These are phyloP conservation scores for Coemansia sp. DNA, from an alignment of 192 early-diverging fungal genomes.

Conservation along the genomic window DNA sequence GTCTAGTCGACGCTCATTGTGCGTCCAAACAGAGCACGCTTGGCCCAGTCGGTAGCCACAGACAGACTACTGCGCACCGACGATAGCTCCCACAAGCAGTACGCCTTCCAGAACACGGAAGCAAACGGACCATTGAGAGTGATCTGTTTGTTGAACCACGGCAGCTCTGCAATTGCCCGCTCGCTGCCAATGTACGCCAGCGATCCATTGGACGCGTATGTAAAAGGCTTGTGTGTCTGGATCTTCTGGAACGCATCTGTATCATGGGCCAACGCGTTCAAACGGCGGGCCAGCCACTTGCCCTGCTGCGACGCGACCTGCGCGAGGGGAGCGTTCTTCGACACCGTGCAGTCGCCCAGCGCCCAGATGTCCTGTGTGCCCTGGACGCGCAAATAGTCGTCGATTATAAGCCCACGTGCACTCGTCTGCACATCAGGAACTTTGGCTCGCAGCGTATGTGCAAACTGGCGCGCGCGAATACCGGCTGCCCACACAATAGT, in stretches of 20 bases:
- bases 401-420: conserved; percentile 63
- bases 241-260: conserved; percentile 9
- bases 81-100: conserved; percentile 75
- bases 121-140: conserved; percentile 62
- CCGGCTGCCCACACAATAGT: conserved; percentile 77
- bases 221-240: conserved; percentile 54
- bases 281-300: conserved; percentile 72
- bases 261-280: conserved; percentile 61
- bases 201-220: conserved; percentile 63
- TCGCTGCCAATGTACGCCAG: conserved; percentile 69
- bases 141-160: conserved; percentile 61
- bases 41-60: conserved; percentile 88
- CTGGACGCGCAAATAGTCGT: conserved; percentile 62
- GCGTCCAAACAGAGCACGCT: conserved; percentile 84
- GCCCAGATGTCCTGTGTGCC: conserved; percentile 69
- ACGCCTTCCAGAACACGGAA: conserved; percentile 74
- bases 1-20: conserved; percentile 81
- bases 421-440: conserved; percentile 47
- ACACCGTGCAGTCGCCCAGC: conserved; percentile 85
- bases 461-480: conserved; percentile 60
- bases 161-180: conserved; percentile 54
- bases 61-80: conserved; percentile 78
- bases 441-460: conserved; percentile 52
- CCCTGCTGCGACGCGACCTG: conserved; percentile 91
- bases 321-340: conserved; percentile 72